These are phyloP conservation scores for Quercus mongolica DNA, from an alignment of 306 rosid species.

Conservation along the genomic window DNA sequence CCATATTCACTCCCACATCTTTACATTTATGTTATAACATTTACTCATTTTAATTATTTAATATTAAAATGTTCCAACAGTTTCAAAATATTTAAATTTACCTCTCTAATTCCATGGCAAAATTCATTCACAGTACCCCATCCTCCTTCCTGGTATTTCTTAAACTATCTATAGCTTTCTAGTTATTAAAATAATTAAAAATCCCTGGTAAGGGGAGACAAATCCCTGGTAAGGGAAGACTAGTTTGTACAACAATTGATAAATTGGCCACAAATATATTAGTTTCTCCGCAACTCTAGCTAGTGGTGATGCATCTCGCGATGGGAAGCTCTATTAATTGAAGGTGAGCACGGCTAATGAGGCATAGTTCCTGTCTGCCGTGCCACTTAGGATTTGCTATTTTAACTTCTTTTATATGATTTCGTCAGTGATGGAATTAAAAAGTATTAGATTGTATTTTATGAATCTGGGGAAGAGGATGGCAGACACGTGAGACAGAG, in stretches of 20 bases:
- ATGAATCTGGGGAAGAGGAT: not conserved
- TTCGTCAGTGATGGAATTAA: constrained; percentile 8
- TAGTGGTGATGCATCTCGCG: constrained; percentile 96
- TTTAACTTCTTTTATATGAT: constrained; percentile 17
- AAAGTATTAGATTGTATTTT: not conserved
- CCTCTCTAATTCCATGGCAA: too few species aligned
- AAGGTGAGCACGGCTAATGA: constrained; percentile 99
- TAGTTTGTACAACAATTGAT: constrained; percentile 69
- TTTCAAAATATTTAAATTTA: too few species aligned
- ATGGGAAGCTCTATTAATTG: constrained; percentile 77
- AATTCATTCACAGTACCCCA: too few species aligned
- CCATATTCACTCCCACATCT: too few species aligned
- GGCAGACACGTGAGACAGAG: too few species aligned
- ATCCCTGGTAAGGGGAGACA: constrained; percentile 19
- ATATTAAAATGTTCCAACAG: too few species aligned
- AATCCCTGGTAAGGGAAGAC: constrained; percentile 61
- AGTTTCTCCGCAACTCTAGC: constrained; percentile 88
- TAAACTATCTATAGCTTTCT: too few species aligned
- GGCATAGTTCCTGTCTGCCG: constrained; percentile 99
- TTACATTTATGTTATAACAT: too few species aligned
- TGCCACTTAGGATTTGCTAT: constrained; percentile 84
- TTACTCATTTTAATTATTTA: too few species aligned
- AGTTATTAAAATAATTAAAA: too few species aligned
- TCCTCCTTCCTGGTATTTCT: too few species aligned
- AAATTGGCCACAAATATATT: constrained; percentile 83